phyloP scores from a whole-genome alignment of 2,329 filamentous ascomycete genomes.

The Fusarium subtropicale region DNA sequence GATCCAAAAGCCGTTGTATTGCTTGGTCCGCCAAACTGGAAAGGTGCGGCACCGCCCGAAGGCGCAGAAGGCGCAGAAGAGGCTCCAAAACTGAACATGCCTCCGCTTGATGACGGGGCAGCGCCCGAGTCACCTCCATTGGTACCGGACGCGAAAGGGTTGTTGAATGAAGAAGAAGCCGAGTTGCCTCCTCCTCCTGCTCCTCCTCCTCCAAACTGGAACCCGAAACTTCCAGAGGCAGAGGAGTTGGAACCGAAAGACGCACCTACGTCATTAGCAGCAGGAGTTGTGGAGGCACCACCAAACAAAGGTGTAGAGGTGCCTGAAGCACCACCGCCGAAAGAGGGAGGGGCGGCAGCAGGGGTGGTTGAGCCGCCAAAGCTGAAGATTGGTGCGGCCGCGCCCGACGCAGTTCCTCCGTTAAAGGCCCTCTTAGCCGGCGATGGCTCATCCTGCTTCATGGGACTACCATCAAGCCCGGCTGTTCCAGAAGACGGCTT shows the following conservation, averaged over 20 bases:
- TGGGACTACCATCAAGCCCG: constrained; percentile 57
- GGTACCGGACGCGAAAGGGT: constrained; percentile 54
- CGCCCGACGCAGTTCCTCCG: constrained; percentile 40
- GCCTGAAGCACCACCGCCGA: constrained; percentile 50
- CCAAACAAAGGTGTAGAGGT: constrained; percentile 51
- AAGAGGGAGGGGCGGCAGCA: constrained; percentile 45
- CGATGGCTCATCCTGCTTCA: constrained; percentile 58
- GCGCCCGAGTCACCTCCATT: constrained; percentile 43
- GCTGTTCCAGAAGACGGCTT: constrained; percentile 45
- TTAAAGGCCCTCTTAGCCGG: constrained; percentile 53
- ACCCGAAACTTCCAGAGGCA: constrained; percentile 45
- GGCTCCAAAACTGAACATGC: constrained; percentile 56
- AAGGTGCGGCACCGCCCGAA: constrained; percentile 48
- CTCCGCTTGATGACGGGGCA: constrained; percentile 42
- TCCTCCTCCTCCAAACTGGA: constrained; percentile 49
- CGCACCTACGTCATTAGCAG: constrained; percentile 42
- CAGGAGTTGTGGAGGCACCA: constrained; percentile 42
- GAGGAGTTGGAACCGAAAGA: constrained; percentile 54
- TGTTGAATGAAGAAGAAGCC: constrained; percentile 51
- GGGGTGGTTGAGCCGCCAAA: constrained; percentile 47
- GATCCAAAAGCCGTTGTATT: constrained; percentile 48
- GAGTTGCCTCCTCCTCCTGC: constrained; percentile 28
- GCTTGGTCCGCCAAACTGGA: constrained; percentile 54
- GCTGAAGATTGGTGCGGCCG: constrained; percentile 51
- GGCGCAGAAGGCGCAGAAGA: constrained; percentile 47